A percentile compares a stretch with the other conserved stretches of the same genome.
phyloP scores from a whole-genome alignment of 805 yeast species.

The Lachancea waltii region DNA sequence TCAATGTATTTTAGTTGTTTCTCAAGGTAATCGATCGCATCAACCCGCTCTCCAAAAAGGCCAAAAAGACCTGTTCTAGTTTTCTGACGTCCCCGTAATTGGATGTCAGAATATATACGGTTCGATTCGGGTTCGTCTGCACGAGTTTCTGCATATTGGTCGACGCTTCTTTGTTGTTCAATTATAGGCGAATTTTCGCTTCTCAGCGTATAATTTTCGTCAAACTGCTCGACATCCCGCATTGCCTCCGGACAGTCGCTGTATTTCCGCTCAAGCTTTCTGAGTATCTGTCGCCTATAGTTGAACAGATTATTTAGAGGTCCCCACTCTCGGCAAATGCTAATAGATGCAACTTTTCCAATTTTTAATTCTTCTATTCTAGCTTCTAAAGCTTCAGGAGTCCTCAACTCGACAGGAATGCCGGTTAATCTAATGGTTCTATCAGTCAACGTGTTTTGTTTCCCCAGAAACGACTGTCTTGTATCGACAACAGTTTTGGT shows the following conservation, averaged over 20 bases:
- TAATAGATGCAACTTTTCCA: constrained; percentile 70
- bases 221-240: constrained; percentile 16
- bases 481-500: constrained; percentile 68
- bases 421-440: constrained; percentile 85
- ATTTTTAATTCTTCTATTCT: constrained; percentile 75
- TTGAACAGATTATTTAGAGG: constrained; percentile 59
- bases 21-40: constrained; percentile 74
- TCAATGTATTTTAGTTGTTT: constrained; percentile 64
- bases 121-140: constrained; percentile 14
- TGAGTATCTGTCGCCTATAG: constrained; percentile 47
- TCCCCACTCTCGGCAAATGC: constrained; percentile 85
- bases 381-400: constrained; percentile 58
- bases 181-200: constrained; percentile 7
- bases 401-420: constrained; percentile 75
- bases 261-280: constrained; percentile 50
- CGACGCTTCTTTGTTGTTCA: constrained; percentile 3
- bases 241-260: constrained; percentile 29
- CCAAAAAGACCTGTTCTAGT: constrained; percentile 57
- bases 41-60: constrained; percentile 60
- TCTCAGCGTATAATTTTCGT: constrained; percentile 23
- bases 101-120: constrained; percentile 23
- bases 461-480: constrained; percentile 77
- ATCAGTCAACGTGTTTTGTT: constrained; percentile 84
- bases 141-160: neutral
- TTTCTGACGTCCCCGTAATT: constrained; percentile 49